Evolutionary conservation across 1,284 basidiomycete species (phyloP).

Genomic region (Cryptococcus maquisensis): DNA sequence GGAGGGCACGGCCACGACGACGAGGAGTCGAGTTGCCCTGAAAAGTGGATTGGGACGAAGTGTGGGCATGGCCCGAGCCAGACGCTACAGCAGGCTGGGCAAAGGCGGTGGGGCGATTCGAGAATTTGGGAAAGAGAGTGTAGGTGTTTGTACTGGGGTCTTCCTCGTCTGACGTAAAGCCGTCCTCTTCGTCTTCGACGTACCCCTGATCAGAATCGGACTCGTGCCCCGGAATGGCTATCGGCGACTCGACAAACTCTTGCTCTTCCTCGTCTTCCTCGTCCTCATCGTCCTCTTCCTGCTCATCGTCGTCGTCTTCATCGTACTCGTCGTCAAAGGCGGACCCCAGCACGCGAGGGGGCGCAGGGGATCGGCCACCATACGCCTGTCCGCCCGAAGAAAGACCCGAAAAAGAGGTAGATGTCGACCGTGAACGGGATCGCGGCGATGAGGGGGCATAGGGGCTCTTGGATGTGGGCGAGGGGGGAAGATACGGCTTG

Average conservation of each 20-base stretch:
- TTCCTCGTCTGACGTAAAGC: conserved; percentile 24
- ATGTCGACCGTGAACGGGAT: background rate
- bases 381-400: background rate
- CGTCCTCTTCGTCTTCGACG: conserved; percentile 23
- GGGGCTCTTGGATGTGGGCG: background rate
- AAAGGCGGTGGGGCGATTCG: background rate
- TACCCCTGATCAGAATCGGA: conserved; percentile 19
- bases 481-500: background rate
- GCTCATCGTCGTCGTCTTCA: conserved; percentile 4
- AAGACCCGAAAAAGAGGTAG: background rate
- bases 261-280: conserved; percentile 12
- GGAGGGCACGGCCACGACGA: background rate
- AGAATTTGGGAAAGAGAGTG: background rate
- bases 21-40: background rate
- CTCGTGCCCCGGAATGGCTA: conserved; percentile 16
- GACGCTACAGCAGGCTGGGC: background rate
- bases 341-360: conserved; percentile 6
- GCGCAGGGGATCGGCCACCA: background rate
- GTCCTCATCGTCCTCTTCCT: conserved; percentile 3
- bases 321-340: conserved; percentile 4
- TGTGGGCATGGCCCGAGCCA: too few relatives aligned
- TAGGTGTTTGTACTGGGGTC: conserved; percentile 4
- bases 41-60: too few relatives aligned
- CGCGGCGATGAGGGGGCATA: background rate
- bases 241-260: conserved; percentile 11